Conservation (phyloP, 2,329 filamentous ascomycete species). For the Apiospora pterosperma region DNA sequence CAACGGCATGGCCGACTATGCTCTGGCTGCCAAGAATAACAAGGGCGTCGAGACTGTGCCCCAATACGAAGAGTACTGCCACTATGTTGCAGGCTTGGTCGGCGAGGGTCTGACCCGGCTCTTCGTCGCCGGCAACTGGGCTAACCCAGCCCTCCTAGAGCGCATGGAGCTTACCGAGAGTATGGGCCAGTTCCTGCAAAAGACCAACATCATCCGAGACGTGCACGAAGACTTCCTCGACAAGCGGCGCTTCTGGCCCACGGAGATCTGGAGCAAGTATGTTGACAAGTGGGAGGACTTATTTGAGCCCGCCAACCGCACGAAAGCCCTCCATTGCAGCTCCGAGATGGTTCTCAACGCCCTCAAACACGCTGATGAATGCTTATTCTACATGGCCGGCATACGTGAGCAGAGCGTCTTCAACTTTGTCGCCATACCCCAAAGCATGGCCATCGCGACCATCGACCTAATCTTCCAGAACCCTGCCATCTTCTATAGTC, state of each 20-base stretch:
- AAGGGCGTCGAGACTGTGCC: slow-evolving; percentile 78
- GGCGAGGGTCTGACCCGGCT: slow-evolving; percentile 88
- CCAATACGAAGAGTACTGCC: slow-evolving; percentile 96
- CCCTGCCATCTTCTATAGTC: slow-evolving; percentile 76
- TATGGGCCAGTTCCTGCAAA: slow-evolving; percentile 97
- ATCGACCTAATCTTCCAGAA: slow-evolving; percentile 92
- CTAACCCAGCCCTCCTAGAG: slow-evolving; percentile 78
- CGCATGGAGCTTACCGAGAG: slow-evolving; percentile 82
- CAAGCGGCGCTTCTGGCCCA: slow-evolving; percentile 87
- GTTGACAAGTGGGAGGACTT: slow-evolving; percentile 87
- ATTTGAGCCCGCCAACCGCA: slow-evolving; percentile 75
- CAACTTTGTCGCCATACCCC: slow-evolving; percentile 97
- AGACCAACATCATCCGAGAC: slow-evolving; percentile 98
- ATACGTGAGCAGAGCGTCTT: slow-evolving; percentile 95
- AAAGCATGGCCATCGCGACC: slow-evolving; percentile 96
- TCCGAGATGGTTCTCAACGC: slow-evolving; percentile 95
- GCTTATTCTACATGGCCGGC: slow-evolving; percentile 95
- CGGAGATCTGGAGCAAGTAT: slow-evolving; percentile 95
- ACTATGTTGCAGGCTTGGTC: slow-evolving; percentile 98
- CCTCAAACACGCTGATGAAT: slow-evolving; percentile 83
- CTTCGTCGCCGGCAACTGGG: slow-evolving; percentile 83
- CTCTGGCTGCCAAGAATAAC: slow-evolving; percentile 72
- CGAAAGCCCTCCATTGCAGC: slow-evolving; percentile 77
- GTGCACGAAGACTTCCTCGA: slow-evolving; percentile 87
- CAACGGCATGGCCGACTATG: slow-evolving; percentile 98